Base-by-base conservation (phyloP, 805 yeast genomes). In the Saccharomycopsis selenospora region DNA sequence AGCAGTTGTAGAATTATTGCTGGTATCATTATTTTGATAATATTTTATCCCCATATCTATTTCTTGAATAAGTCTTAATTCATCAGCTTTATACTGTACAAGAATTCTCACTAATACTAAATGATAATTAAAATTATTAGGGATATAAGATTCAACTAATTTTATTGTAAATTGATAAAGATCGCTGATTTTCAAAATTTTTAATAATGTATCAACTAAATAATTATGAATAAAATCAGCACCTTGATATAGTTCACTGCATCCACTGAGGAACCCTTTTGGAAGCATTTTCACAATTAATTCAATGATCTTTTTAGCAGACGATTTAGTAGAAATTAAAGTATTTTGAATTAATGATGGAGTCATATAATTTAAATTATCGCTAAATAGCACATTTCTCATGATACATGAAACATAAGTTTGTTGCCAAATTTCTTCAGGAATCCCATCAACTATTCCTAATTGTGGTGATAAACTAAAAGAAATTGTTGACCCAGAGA, bases 281-380 rank as follows among this genome's bases (percentile, higher is more conserved):
- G 75, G 75, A 17, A 82, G 58, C 57, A 69, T 65, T 40, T 62
- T 57, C 24, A 77, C 67, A 50, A 80, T 59, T n/a, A 59, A 46
- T 10, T 46, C 47, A 29, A 74, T 56, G 3, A 72, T 65, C 33
- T 68, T 63, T 40, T 64, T 61, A 2, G 74, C 60, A 2, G 70
- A 59, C 30, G 50, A 64, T 27, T 53, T 61, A 29, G 61, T 70
- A 56, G 58, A 68, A 52, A 51, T 64, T 60, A 66, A 72, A 43
- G 73, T 74, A 55, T 65, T 72, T 61, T 66, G 82, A 62, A 67
- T 74, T 65, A 77, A 62, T 0, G 85, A 86, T 0, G 85, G 80
- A 10, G 78, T 55, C 55, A 75, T 82, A 46, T 79, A 66, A 18
- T 76, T 72, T 2, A 73, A 66, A 55, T 78, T 79, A 49, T 73